Evolutionary conservation across 176 grass and related monocot genomes (phyloP).

Genomic region (Paspalum notatum): DNA sequence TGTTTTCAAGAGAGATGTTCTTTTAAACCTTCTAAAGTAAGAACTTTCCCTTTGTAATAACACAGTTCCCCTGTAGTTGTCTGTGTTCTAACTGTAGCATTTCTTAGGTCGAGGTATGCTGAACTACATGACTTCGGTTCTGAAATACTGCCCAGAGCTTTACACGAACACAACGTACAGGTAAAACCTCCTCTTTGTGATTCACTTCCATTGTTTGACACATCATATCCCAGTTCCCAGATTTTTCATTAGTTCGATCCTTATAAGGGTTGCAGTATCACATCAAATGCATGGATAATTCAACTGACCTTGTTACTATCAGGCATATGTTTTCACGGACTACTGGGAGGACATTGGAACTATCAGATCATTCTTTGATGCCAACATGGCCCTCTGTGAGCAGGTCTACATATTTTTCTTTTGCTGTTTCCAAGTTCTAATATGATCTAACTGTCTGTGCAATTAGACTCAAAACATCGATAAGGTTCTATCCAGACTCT

Average conservation of each 20-base stretch:
- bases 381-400: slow-evolving; percentile 77
- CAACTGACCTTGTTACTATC: slow-evolving; percentile 1
- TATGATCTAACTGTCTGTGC: neutral
- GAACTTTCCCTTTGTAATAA: slow-evolving; percentile 33
- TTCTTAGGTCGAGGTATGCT: slow-evolving; percentile 65
- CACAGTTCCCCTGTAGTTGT: slow-evolving; percentile 47
- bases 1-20: slow-evolving; percentile 66
- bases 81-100: slow-evolving; percentile 28
- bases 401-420: slow-evolving; percentile 42
- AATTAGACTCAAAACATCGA: neutral
- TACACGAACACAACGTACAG: slow-evolving; percentile 71
- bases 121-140: slow-evolving; percentile 76
- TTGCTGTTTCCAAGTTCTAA: neutral
- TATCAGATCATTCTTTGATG: slow-evolving; percentile 78
- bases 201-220: slow-evolving; percentile 7
- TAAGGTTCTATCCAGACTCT: slow-evolving; percentile 9
- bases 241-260: neutral
- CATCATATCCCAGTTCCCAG: neutral
- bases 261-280: neutral
- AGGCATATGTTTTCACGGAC: slow-evolving; percentile 73
- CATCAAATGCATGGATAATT: slow-evolving; percentile 19
- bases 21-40: slow-evolving; percentile 75
- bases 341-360: slow-evolving; percentile 94
- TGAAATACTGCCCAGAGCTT: slow-evolving; percentile 71
- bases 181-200: slow-evolving; percentile 26